Conservation (phyloP, 495 filamentous ascomycete species). For the Penicillium pancosmium region DNA sequence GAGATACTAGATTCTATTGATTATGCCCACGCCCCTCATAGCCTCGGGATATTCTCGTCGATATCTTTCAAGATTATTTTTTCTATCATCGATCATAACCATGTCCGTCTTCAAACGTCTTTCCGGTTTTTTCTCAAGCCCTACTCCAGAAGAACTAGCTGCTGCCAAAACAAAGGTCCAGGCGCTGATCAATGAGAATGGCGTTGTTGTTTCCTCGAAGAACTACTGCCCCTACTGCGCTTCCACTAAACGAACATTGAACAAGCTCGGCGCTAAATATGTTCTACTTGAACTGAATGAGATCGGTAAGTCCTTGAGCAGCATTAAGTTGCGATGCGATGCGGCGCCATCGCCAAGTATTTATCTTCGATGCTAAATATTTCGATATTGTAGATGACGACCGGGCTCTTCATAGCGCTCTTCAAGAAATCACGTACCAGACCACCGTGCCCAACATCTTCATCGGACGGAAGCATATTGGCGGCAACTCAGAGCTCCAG, state of each 20-base stretch:
- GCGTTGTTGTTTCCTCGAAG: constrained; percentile 77
- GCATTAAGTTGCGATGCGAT: not conserved
- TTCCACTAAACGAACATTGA: constrained; percentile 68
- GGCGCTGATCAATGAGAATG: not conserved
- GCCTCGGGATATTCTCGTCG: not conserved
- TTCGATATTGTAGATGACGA: constrained; percentile 59
- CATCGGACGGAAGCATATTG: constrained; percentile 78
- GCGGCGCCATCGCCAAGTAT: not conserved
- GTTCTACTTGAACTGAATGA: constrained; percentile 77
- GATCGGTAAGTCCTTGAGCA: constrained; percentile 56
- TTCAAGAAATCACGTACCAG: constrained; percentile 70
- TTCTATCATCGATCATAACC: not conserved
- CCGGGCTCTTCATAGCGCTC: constrained; percentile 69
- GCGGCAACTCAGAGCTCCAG: constrained; percentile 84
- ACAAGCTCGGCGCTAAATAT: constrained; percentile 65
- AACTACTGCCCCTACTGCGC: constrained; percentile 83
- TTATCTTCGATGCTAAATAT: constrained; percentile 1
- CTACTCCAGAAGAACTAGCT: not conserved
- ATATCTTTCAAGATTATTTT: not conserved
- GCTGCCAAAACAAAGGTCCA: not conserved
- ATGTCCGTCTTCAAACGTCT: constrained; percentile 4
- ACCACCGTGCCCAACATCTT: constrained; percentile 82
- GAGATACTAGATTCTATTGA: not conserved
- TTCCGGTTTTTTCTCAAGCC: not conserved
- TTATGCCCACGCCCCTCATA: not conserved